Evolutionary conservation across 148 eudicot species (phyloP).

Genomic region (Vaccinium myrtillus): DNA sequence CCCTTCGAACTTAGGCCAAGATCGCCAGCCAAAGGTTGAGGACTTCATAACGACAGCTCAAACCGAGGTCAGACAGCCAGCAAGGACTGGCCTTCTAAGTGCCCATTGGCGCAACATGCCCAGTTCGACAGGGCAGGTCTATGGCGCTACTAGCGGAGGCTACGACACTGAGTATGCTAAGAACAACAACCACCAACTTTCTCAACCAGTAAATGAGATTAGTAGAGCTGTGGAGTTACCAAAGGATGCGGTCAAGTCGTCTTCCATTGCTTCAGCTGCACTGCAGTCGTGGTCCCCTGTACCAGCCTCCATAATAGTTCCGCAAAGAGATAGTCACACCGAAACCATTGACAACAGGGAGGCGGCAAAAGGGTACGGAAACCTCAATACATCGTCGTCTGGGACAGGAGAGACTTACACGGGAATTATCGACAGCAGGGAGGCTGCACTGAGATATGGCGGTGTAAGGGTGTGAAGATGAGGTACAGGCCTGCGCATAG

Average conservation of each 20-base stretch:
- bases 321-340: neutral
- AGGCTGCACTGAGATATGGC: neutral
- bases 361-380: conserved; percentile 23
- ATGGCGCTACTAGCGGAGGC: neutral
- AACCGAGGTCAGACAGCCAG: neutral
- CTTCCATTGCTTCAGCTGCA: neutral
- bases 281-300: neutral
- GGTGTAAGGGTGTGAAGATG: conserved; percentile 7
- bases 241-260: neutral
- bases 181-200: neutral
- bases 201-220: neutral
- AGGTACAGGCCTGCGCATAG: too few relatives aligned
- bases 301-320: neutral
- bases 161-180: neutral
- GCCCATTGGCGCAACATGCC: too few relatives aligned
- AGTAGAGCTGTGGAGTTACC: neutral
- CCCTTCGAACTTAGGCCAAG: too few relatives aligned
- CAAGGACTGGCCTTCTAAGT: neutral
- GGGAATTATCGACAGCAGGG: conserved; percentile 15
- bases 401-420: conserved; percentile 7
- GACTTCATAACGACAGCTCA: neutral
- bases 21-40: conserved; percentile 11
- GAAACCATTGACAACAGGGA: conserved; percentile 15
- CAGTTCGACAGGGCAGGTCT: neutral
- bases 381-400: neutral